Evolutionary conservation across 2,329 filamentous ascomycete species (phyloP).

Genomic region (Domatiomyces catenatus): DNA sequence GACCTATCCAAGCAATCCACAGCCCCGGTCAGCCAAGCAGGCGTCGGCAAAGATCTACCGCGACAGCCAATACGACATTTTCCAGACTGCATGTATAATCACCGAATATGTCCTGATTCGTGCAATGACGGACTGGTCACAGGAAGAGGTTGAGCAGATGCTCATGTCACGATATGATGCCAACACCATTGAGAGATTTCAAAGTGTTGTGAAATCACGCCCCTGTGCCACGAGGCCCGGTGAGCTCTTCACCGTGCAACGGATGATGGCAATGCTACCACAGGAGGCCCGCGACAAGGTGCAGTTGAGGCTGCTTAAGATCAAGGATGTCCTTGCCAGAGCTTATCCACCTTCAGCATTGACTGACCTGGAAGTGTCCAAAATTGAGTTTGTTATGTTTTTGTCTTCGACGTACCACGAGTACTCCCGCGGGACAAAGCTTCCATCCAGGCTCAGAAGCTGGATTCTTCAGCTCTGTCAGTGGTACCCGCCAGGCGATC

Average conservation of each 20-base stretch:
- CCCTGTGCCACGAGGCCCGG: conserved; percentile 8
- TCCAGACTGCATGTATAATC: conserved; percentile 26
- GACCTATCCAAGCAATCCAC: conserved; percentile 10
- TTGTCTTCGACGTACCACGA: conserved; percentile 13
- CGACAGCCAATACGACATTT: conserved; percentile 26
- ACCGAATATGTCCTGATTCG: conserved; percentile 26
- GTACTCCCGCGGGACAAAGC: conserved; percentile 10
- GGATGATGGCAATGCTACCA: conserved; percentile 12
- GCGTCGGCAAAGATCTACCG: conserved; percentile 28
- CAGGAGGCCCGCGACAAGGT: conserved; percentile 4
- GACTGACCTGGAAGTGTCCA: conserved; percentile 2
- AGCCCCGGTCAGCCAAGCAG: conserved; percentile 24
- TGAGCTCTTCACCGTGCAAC: conserved; percentile 10
- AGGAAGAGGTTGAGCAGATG: conserved; percentile 4
- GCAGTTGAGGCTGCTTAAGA: conserved; percentile 3
- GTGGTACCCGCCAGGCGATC: conserved; percentile 19
- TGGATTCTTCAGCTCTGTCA: conserved; percentile 21
- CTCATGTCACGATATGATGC: conserved; percentile 4
- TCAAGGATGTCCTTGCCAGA: neutral
- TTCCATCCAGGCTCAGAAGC: conserved; percentile 22
- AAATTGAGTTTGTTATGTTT: conserved; percentile 10
- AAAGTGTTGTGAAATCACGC: conserved; percentile 4
- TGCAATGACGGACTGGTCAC: conserved; percentile 16
- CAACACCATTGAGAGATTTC: conserved; percentile 4
- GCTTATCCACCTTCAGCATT: no score